phyloP scores from a whole-genome alignment of 176 grass and related monocot species.

The Eleusine indica region DNA sequence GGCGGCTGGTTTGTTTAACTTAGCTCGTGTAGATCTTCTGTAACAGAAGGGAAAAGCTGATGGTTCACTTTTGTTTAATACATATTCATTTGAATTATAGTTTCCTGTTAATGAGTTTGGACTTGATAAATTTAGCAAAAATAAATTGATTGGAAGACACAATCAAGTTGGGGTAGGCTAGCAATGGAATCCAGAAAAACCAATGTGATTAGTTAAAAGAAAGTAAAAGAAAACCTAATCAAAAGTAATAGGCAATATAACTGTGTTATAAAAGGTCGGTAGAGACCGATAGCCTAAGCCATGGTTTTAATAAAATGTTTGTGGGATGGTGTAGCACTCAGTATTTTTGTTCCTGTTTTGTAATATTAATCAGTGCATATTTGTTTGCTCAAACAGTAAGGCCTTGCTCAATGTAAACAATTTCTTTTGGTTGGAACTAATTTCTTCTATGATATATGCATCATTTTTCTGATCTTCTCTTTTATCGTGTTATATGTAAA shows the following conservation, averaged over 20 bases:
- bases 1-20: not conserved
- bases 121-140: not conserved
- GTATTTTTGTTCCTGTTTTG: constrained; percentile 3
- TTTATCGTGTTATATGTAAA: constrained; percentile 34
- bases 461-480: constrained; percentile 38
- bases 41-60: not conserved
- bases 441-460: not conserved
- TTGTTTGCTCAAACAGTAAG: constrained; percentile 13
- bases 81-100: constrained; percentile 9
- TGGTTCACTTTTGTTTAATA: not conserved
- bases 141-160: too few species aligned
- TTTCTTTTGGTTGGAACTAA: constrained; percentile 16
- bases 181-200: not conserved
- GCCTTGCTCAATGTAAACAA: not conserved
- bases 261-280: not conserved
- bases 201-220: not conserved
- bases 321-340: not conserved
- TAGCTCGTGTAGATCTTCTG: not conserved
- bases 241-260: not conserved
- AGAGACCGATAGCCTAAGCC: not conserved
- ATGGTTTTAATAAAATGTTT: not conserved
- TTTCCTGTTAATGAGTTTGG: not conserved
- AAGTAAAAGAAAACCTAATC: not conserved
- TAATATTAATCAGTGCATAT: not conserved
- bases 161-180: not conserved